Conservation (phyloP, 176 grass and related monocot species). For the Triticum timopheevii region DNA sequence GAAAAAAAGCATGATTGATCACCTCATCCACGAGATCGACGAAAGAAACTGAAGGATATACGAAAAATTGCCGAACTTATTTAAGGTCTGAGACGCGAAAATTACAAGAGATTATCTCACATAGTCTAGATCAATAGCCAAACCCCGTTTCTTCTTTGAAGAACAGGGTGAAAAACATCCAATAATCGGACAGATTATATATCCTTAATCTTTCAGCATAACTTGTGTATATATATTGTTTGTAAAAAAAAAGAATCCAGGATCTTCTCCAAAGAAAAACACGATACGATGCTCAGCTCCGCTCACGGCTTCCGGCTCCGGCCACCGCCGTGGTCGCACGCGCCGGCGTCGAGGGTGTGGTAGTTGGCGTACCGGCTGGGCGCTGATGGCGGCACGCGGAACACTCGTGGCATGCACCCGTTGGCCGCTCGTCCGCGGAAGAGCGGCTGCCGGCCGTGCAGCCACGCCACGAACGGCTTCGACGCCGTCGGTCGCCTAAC, state of each 20-base stretch:
- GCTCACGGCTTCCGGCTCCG: slow-evolving; percentile 30
- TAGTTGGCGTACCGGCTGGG: slow-evolving; percentile 87
- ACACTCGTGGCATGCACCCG: slow-evolving; percentile 73
- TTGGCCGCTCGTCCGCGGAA: slow-evolving; percentile 36
- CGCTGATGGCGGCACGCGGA: slow-evolving; percentile 58
- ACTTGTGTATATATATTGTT: neutral
- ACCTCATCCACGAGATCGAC: too few species aligned
- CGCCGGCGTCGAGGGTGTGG: slow-evolving; percentile 56
- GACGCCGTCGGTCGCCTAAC: neutral
- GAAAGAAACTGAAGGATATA: too few species aligned
- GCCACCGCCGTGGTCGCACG: slow-evolving; percentile 25
- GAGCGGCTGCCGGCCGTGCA: slow-evolving; percentile 8
- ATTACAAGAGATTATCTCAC: neutral
- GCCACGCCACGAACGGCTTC: slow-evolving; percentile 8
- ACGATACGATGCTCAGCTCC: too few species aligned
- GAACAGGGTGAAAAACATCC: neutral
- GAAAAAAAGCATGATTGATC: too few species aligned
- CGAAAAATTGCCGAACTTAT: neutral
- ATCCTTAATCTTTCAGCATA: neutral
- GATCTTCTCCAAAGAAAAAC: neutral
- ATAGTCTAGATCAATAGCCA: neutral
- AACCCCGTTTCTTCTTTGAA: neutral
- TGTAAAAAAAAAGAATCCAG: neutral
- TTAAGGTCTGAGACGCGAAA: neutral
- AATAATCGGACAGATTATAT: too few species aligned